These are phyloP conservation scores for Fusarium sp. DNA, from an alignment of 2,329 filamentous ascomycete species.

Conservation along the genomic window DNA sequence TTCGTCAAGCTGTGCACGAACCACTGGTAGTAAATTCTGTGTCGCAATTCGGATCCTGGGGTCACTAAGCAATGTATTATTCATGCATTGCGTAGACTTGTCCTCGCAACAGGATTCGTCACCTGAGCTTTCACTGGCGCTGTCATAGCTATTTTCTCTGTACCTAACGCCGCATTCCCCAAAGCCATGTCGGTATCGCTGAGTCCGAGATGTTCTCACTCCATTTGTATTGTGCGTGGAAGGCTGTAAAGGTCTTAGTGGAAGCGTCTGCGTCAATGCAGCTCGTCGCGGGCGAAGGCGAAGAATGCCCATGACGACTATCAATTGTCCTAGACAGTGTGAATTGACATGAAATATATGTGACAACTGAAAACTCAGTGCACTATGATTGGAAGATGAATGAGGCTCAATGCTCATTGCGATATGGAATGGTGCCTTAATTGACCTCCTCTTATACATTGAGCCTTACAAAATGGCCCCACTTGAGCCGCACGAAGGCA, in stretches of 20 bases:
- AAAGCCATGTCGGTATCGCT: rapidly evolving
- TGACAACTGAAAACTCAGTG: rapidly evolving
- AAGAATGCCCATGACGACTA: not conserved
- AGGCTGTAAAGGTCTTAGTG: not conserved
- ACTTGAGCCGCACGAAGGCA: not conserved
- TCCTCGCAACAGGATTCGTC: not conserved
- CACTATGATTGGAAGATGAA: not conserved
- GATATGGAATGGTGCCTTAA: too few relatives aligned
- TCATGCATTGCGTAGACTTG: rapidly evolving
- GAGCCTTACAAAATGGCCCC: not conserved
- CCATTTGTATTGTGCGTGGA: rapidly evolving
- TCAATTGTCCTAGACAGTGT: rapidly evolving
- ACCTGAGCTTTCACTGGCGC: not conserved
- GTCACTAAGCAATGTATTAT: rapidly evolving
- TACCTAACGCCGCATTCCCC: rapidly evolving
- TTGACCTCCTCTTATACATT: too few relatives aligned
- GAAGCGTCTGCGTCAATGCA: rapidly evolving
- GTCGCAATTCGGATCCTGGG: rapidly evolving
- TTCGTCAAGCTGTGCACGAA: rapidly evolving
- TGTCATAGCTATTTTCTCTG: not conserved
- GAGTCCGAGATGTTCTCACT: rapidly evolving
- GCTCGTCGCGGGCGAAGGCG: not conserved
- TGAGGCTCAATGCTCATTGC: too few relatives aligned
- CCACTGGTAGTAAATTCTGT: not conserved
- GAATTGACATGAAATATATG: too few relatives aligned